phyloP scores from a whole-genome alignment of 2,329 filamentous ascomycete species.

The Annulohypoxylon truncatum region DNA sequence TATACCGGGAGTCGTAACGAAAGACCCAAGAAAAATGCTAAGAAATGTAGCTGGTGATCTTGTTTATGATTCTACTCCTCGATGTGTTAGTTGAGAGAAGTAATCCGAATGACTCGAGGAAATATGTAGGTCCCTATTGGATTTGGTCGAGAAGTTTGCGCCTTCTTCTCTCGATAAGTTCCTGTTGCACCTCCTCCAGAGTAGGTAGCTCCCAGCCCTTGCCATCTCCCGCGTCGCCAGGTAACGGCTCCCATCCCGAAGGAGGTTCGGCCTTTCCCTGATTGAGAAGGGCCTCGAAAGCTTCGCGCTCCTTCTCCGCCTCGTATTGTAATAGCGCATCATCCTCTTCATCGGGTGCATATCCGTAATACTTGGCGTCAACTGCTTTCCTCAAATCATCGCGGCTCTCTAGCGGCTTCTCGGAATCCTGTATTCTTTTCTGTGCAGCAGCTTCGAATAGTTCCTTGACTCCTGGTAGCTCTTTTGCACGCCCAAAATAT shows the following conservation, averaged over 20 bases:
- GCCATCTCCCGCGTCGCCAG: slow-evolving; percentile 88
- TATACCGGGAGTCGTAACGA: slow-evolving; percentile 26
- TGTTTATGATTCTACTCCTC: slow-evolving; percentile 12
- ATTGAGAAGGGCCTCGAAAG: slow-evolving; percentile 73
- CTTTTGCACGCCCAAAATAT: slow-evolving; percentile 90
- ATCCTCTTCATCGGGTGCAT: slow-evolving; percentile 92
- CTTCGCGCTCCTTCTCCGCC: slow-evolving; percentile 83
- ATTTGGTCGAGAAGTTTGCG: slow-evolving; percentile 87
- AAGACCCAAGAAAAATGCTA: slow-evolving; percentile 21
- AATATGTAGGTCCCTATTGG: slow-evolving; percentile 36
- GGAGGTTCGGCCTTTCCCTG: slow-evolving; percentile 67
- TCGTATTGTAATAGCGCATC: slow-evolving; percentile 84
- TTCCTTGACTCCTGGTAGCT: slow-evolving; percentile 95
- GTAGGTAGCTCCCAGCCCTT: slow-evolving; percentile 85
- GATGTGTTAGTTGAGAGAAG: background rate
- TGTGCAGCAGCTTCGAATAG: slow-evolving; percentile 83
- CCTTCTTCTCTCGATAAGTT: slow-evolving; percentile 87
- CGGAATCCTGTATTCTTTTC: slow-evolving; percentile 63
- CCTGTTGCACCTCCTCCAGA: slow-evolving; percentile 91
- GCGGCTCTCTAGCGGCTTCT: slow-evolving; percentile 74
- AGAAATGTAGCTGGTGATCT: slow-evolving; percentile 21
- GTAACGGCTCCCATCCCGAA: slow-evolving; percentile 84
- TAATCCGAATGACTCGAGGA: slow-evolving; percentile 40
- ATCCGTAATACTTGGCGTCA: slow-evolving; percentile 96
- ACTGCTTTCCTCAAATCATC: slow-evolving; percentile 80